These are phyloP conservation scores for Dispira parvispora DNA, from an alignment of 192 early-diverging fungal species.

Conservation along the genomic window DNA sequence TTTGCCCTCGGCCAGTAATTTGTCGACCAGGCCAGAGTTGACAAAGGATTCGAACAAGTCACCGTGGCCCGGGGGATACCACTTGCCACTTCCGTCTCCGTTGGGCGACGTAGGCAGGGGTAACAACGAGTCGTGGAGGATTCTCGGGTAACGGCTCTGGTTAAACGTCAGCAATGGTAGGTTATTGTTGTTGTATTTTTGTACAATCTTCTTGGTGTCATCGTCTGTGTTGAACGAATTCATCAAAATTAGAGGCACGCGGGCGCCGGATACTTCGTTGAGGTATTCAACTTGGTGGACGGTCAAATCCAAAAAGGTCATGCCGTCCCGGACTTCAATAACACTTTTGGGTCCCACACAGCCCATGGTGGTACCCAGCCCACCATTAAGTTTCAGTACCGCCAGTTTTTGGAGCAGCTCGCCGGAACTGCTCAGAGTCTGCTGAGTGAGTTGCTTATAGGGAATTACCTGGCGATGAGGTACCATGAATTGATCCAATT, in stretches of 20 bases:
- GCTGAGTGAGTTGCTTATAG: constrained; percentile 52
- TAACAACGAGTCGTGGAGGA: constrained; percentile 80
- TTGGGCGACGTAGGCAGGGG: constrained; percentile 58
- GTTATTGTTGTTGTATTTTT: constrained; percentile 90
- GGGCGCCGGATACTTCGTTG: constrained; percentile 73
- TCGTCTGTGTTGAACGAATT: constrained; percentile 99
- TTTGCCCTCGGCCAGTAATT: constrained; percentile 85
- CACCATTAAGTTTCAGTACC: constrained; percentile 98
- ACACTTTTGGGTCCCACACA: constrained; percentile 96
- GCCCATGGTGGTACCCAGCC: constrained; percentile 98
- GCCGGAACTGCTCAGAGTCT: constrained; percentile 22
- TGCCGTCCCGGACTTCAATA: constrained; percentile 94
- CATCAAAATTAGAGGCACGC: constrained; percentile 96
- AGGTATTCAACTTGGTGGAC: constrained; percentile 98
- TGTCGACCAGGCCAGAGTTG: constrained; percentile 87
- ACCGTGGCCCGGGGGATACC: constrained; percentile 97
- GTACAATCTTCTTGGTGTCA: constrained; percentile 92
- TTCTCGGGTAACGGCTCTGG: constrained; percentile 86
- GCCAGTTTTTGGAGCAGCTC: constrained; percentile 76
- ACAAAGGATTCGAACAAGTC: constrained; percentile 90
- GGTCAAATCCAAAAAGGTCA: constrained; percentile 97
- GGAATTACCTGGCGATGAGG: constrained; percentile 33
- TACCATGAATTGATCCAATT: background rate
- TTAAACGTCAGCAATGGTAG: constrained; percentile 94
- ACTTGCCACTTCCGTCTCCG: constrained; percentile 30